phyloP scores from a whole-genome alignment of 1,284 basidiomycete species.

The Sporisorium iseilematis-ciliati region DNA sequence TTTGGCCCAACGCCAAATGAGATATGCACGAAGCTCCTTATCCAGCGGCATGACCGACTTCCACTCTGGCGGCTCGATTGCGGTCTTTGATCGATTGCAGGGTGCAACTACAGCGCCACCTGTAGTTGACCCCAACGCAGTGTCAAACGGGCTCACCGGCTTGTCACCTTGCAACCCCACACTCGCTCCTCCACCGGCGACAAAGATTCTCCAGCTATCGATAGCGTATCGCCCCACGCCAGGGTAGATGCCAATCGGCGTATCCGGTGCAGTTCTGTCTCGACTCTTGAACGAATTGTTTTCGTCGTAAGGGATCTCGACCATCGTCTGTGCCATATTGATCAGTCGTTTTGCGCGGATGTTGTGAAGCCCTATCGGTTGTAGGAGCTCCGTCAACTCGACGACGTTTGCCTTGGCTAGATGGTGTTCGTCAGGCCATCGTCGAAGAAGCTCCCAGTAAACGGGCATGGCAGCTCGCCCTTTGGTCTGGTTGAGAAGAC shows the following conservation, averaged over 20 bases:
- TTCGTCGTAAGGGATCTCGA: conserved; percentile 36
- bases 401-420: conserved; percentile 24
- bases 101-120: background rate
- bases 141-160: conserved; percentile 25
- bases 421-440: conserved; percentile 33
- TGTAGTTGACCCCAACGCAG: background rate
- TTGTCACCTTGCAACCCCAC: conserved; percentile 22
- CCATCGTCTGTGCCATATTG: conserved; percentile 30
- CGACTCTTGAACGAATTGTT: conserved; percentile 26
- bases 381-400: conserved; percentile 30
- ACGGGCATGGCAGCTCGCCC: conserved; percentile 41
- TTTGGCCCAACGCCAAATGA: conserved; percentile 45
- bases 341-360: conserved; percentile 33
- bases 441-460: conserved; percentile 33
- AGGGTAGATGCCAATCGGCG: conserved; percentile 36
- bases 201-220: conserved; percentile 47
- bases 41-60: conserved; percentile 43
- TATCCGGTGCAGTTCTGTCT: conserved; percentile 27
- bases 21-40: conserved; percentile 50
- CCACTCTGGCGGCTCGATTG: conserved; percentile 27
- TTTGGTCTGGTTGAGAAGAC: conserved; percentile 48
- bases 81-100: background rate
- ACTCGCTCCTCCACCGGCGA: conserved; percentile 28
- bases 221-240: conserved; percentile 47
- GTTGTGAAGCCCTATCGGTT: conserved; percentile 43